Evolutionary conservation across 345 rosid species (phyloP), one percentile per base, ranked within the genome.

Genomic region (Excoecaria agallocha): DNA sequence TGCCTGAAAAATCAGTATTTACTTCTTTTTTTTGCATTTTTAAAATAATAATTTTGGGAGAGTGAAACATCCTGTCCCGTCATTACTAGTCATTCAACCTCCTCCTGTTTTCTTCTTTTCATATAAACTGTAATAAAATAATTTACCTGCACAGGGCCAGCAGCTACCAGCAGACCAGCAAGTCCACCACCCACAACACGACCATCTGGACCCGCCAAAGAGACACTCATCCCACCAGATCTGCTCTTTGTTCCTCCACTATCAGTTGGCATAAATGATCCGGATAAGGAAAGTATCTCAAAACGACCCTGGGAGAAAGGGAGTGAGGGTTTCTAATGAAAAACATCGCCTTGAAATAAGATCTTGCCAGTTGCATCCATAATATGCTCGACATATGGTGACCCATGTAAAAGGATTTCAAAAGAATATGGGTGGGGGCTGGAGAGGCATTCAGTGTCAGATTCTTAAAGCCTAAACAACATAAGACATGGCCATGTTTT

Each of bases 151-250:
- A 95, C 99, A 4, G 98, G 94, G 66, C 96, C 94, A 45, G 98
- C 98, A 24, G 99, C 97, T 15, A 93, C 76, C 82, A 96, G 80
- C 69, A 91, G 79, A 74, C 98, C 98, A 10, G 97, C 94, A 61
- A 96, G 91, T 77, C 94, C 93, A 55, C 98, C 98, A 16, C 98
- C 99, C 24, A 96, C 81, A 79, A 96, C 97, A 51, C 88, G 93
- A 70, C 97, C 97, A 82, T 96, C 97, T 5, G 91, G 91, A 74
- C 93, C 90, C 4, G 97, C 97, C 84, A 91, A 89, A 50, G 98
- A 91, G 49, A 93, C 86, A 67, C 98, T 96, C 95, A 96, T 91
- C 61, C 99, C 98, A 17, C 99, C 99, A 22, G 98, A 87, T 84
- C 93, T 89, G 86, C 98, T 87, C 79, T 86, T 84, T 12, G 90